Percentiles rank a stretch among this genome's conserved stretches.
Conservation (phyloP, 192 early-diverging fungal genomes). For the Backusella morwellensis region DNA sequence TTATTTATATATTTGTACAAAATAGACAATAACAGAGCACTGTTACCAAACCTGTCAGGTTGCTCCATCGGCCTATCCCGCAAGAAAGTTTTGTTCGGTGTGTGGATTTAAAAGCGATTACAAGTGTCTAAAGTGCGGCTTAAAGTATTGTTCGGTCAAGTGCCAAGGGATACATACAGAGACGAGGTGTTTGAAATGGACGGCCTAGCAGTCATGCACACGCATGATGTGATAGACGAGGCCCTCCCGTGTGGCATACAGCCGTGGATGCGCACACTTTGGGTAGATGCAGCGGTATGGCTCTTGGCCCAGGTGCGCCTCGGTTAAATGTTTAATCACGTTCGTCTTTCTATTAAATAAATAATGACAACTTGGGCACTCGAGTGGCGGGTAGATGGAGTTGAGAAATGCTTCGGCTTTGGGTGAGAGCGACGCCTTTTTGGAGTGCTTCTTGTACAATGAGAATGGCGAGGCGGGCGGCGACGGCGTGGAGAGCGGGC, state of each 20-base stretch:
- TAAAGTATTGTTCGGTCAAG: constrained; percentile 61
- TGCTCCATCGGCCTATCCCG: constrained; percentile 36
- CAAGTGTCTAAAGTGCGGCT: constrained; percentile 60
- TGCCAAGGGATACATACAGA: constrained; percentile 60
- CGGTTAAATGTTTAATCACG: constrained; percentile 31
- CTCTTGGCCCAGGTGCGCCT: constrained; percentile 25
- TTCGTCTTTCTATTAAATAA: constrained; percentile 31
- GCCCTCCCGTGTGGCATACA: constrained; percentile 38
- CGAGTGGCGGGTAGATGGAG: constrained; percentile 24
- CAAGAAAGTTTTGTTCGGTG: constrained; percentile 61
- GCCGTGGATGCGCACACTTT: constrained; percentile 27
- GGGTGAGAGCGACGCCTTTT: constrained; percentile 10
- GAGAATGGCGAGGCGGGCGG: neutral
- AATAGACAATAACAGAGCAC: constrained; percentile 1
- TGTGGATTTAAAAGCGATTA: constrained; percentile 64
- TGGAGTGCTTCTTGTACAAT: neutral
- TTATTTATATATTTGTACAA: neutral
- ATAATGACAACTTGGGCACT: constrained; percentile 27
- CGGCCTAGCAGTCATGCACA: constrained; percentile 22
- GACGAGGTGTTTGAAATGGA: constrained; percentile 44
- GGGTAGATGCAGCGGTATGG: constrained; percentile 30
- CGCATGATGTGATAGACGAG: constrained; percentile 36
- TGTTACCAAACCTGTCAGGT: constrained; percentile 40
- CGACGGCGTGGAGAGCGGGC: neutral
- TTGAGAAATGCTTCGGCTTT: constrained; percentile 17